Percentiles rank a stretch among this genome's conserved stretches.
Evolutionary conservation across 2,329 filamentous ascomycete genomes (phyloP).

Genomic region (Penicillium glabrum): DNA sequence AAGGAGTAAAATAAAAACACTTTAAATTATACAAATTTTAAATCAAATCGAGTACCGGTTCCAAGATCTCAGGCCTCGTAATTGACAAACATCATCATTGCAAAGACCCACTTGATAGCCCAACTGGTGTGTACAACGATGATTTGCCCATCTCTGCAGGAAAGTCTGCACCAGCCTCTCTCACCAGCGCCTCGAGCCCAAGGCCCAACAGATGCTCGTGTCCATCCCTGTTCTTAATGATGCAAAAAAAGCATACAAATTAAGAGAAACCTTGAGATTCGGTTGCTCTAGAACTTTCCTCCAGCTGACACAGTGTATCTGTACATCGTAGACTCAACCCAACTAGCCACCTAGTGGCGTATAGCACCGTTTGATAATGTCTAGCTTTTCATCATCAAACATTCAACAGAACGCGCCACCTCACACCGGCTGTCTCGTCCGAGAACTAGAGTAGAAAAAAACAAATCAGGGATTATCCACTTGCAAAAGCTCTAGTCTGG

Average conservation of each 20-base stretch:
- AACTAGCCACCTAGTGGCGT: not conserved
- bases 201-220: conserved; percentile 3
- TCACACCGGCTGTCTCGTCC: not conserved
- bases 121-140: conserved; percentile 27
- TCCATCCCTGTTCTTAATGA: conserved; percentile 1
- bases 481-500: not conserved
- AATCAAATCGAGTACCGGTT: not conserved
- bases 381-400: not conserved
- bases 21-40: not conserved
- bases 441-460: not conserved
- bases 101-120: conserved; percentile 21
- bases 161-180: conserved; percentile 17
- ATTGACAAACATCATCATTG: conserved; percentile 21
- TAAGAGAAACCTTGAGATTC: not conserved
- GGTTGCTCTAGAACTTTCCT: not conserved
- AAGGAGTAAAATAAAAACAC: too few relatives aligned
- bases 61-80: conserved; percentile 18
- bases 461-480: not conserved
- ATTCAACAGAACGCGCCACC: not conserved
- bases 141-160: conserved; percentile 23
- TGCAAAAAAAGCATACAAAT: not conserved
- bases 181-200: conserved; percentile 15
- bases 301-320: not conserved
- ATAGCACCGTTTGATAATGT: conserved; percentile 3
- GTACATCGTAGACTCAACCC: not conserved